Conservation (phyloP, 179 eudicot species). For the Actinidia arguta region DNA sequence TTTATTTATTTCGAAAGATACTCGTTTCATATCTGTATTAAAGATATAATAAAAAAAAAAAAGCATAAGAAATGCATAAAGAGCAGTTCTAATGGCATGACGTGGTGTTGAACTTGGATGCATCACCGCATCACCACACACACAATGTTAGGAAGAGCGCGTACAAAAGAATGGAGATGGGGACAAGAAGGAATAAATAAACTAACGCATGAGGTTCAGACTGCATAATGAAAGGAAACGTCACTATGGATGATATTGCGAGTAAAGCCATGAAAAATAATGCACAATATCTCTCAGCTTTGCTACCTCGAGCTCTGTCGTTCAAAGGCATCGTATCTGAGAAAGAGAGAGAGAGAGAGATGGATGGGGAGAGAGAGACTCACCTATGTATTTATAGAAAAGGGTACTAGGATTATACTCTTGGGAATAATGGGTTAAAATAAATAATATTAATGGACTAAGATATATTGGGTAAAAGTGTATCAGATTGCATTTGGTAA, state of each 20-base stretch:
- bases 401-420: not conserved
- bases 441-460: not conserved
- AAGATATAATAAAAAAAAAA: no score
- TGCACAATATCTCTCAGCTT: not conserved
- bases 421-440: not conserved
- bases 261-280: not conserved
- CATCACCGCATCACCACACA: not conserved
- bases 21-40: no score
- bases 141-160: not conserved
- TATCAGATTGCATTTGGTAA: not conserved
- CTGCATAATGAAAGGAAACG: slow-evolving; percentile 17
- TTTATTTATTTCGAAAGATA: no score
- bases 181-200: not conserved
- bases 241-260: not conserved
- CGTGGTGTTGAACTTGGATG: not conserved
- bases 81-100: no score
- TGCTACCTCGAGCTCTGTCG: not conserved
- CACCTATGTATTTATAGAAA: not conserved
- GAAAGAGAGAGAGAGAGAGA: no score
- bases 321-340: not conserved
- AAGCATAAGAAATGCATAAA: no score
- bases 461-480: not conserved
- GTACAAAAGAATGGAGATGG: slow-evolving; percentile 1
- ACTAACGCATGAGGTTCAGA: slow-evolving; percentile 17
- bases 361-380: not conserved